Percentiles rank a stretch among this genome's conserved stretches.
These are phyloP conservation scores for Tolypocladium sp. DNA, from an alignment of 2,329 filamentous ascomycete genomes.

Conservation along the genomic window DNA sequence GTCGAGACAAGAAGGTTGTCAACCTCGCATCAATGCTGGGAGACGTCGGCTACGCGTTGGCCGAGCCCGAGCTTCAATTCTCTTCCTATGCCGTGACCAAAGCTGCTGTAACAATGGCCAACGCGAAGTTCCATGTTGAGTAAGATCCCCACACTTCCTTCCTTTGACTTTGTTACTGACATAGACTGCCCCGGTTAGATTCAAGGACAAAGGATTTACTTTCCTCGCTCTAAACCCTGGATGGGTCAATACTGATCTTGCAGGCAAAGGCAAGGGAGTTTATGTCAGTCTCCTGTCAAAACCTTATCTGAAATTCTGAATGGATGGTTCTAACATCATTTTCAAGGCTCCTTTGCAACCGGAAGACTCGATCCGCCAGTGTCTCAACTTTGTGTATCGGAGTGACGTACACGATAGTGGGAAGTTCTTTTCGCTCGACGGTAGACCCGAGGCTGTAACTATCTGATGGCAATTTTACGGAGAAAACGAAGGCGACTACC, in stretches of 20 bases:
- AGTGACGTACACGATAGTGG: not conserved
- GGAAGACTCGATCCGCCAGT: not conserved
- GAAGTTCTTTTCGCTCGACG: not conserved
- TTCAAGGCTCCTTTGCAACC: not conserved
- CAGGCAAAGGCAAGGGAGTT: not conserved
- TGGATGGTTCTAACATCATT: not conserved
- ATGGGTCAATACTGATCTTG: not conserved
- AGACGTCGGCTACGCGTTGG: not conserved
- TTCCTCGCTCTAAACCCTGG: not conserved
- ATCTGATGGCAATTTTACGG: not conserved
- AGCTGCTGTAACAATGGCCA: not conserved
- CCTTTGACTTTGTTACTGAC: too few species aligned
- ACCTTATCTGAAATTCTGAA: not conserved
- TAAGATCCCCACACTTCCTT: not conserved
- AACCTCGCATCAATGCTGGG: not conserved
- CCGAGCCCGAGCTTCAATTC: not conserved
- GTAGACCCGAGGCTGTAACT: not conserved
- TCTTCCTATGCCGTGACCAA: not conserved
- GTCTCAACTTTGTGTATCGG: not conserved
- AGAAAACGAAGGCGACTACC: too few species aligned
- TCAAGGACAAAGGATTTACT: not conserved
- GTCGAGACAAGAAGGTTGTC: not conserved
- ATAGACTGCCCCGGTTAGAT: not conserved
- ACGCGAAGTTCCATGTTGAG: not conserved
- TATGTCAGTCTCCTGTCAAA: not conserved